phyloP scores from a whole-genome alignment of 305 asterid genomes.

The Fraxinus sp. region DNA sequence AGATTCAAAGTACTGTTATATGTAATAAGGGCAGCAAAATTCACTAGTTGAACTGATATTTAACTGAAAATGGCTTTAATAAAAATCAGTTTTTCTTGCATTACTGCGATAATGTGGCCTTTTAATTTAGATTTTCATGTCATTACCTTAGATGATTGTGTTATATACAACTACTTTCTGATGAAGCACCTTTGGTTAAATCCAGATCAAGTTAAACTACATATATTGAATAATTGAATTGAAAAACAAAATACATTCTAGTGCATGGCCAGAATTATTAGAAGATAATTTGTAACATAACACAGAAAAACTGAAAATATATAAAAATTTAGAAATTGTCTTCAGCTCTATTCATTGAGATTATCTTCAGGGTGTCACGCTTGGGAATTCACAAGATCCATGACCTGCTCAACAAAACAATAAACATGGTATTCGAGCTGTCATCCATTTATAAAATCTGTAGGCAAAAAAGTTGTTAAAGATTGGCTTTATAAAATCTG shows the following conservation, averaged over 20 bases:
- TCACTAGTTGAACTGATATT: neutral
- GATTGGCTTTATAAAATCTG: neutral
- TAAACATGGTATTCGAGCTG: neutral
- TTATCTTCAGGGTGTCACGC: slow-evolving; percentile 44
- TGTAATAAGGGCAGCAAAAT: neutral
- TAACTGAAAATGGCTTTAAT: neutral
- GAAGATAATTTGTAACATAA: neutral
- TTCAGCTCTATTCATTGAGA: neutral
- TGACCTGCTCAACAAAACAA: slow-evolving; percentile 45
- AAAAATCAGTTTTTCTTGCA: neutral
- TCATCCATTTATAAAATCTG: neutral
- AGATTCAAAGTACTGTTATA: neutral
- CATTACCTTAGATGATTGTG: neutral
- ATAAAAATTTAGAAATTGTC: neutral
- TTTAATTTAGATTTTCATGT: neutral
- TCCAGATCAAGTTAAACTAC: neutral
- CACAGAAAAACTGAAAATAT: neutral
- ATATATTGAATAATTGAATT: neutral
- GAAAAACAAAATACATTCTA: neutral
- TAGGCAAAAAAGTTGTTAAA: too few relatives aligned
- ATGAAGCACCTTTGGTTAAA: neutral
- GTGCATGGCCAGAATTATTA: neutral
- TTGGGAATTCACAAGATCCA: slow-evolving; percentile 65
- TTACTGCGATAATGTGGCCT: neutral
- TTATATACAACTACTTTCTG: neutral